Conservation (phyloP, 495 filamentous ascomycete species). For the Podospora pseudoanserina region DNA sequence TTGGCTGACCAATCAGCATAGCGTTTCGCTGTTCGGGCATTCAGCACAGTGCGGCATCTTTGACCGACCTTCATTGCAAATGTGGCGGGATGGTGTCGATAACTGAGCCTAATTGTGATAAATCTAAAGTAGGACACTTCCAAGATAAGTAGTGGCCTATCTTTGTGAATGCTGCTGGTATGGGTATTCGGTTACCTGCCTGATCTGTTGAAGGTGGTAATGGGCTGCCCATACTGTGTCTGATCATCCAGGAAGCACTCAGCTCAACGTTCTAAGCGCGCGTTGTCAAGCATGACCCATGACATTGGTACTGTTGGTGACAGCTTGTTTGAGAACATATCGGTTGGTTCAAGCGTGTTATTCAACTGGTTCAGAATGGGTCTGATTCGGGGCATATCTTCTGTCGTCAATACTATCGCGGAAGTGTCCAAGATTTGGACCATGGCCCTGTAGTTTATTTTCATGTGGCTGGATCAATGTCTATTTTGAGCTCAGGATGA, state of each 20-base stretch:
- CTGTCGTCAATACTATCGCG: background rate
- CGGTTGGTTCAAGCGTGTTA: background rate
- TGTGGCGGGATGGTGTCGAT: too few relatives aligned
- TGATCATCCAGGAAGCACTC: too few relatives aligned
- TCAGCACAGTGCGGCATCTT: background rate
- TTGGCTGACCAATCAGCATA: background rate
- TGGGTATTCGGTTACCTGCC: too few relatives aligned
- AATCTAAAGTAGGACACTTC: too few relatives aligned
- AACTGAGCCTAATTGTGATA: too few relatives aligned
- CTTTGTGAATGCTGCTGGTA: too few relatives aligned
- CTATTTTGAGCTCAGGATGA: background rate
- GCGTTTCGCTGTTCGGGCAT: background rate
- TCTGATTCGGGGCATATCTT: background rate
- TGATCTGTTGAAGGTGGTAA: too few relatives aligned
- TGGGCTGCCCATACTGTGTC: too few relatives aligned
- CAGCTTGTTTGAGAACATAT: background rate
- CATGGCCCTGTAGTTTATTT: background rate
- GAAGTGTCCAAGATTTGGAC: background rate
- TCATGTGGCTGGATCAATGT: background rate
- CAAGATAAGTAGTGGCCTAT: too few relatives aligned
- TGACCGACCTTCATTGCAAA: too few relatives aligned
- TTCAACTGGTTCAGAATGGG: background rate
- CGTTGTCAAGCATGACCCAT: background rate
- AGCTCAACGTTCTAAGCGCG: too few relatives aligned
- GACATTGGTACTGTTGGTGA: background rate